Conservation (phyloP, 192 early-diverging fungal genomes). For the Pilobolus umbonatus region DNA sequence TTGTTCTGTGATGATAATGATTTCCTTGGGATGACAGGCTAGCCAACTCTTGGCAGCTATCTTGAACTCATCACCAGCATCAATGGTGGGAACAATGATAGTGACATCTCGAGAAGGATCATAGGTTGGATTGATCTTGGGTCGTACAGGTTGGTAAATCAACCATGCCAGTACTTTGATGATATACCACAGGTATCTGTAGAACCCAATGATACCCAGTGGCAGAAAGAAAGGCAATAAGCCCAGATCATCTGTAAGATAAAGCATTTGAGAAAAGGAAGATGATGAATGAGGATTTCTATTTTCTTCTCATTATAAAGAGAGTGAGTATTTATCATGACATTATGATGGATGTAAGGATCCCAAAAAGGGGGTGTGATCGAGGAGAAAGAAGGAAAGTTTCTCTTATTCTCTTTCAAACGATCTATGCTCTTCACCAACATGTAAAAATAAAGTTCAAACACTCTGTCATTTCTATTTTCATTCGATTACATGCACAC, state of each 20-base stretch:
- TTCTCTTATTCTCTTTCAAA: too few species aligned
- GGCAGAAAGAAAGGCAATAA: conserved; percentile 52
- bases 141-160: conserved; percentile 49
- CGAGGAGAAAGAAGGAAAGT: too few species aligned
- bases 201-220: conserved; percentile 53
- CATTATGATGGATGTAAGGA: too few species aligned
- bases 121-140: conserved; percentile 41
- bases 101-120: conserved; percentile 47
- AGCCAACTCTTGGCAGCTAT: conserved; percentile 52
- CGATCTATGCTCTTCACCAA: too few species aligned
- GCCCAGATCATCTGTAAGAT: conserved; percentile 46
- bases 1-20: conserved; percentile 52
- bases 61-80: conserved; percentile 58
- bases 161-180: conserved; percentile 49
- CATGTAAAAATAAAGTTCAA: too few species aligned
- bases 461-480: too few species aligned
- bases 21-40: conserved; percentile 43
- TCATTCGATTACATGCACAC: too few species aligned
- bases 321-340: too few species aligned
- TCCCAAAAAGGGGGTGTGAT: too few species aligned
- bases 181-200: conserved; percentile 56
- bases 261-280: too few species aligned
- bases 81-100: conserved; percentile 58
- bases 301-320: neutral
- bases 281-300: neutral